These are phyloP conservation scores for Craspedostauros australis DNA, from an alignment of 108 stramenopile species.

Conservation along the genomic window DNA sequence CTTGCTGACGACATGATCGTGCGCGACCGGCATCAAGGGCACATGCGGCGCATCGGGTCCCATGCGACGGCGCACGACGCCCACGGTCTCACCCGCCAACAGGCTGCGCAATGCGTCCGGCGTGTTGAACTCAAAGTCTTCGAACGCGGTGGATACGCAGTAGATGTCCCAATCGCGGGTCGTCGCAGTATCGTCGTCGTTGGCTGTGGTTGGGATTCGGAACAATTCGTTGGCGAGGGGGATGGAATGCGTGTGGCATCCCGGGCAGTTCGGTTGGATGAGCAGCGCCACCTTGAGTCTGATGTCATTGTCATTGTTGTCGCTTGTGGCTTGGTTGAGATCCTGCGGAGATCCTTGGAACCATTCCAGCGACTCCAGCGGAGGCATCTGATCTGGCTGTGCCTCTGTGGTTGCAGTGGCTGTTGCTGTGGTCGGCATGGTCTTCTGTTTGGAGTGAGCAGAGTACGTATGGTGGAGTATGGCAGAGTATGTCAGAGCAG, in stretches of 20 bases:
- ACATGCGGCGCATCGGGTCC: background rate
- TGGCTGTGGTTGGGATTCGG: no score
- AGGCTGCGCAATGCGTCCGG: background rate
- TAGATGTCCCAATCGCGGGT: constrained; percentile 15
- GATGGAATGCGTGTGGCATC: constrained; percentile 7
- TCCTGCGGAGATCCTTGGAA: constrained; percentile 1
- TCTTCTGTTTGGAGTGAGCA: no score
- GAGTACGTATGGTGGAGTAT: no score
- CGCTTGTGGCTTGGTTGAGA: background rate
- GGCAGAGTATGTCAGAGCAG: no score
- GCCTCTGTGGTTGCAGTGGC: background rate
- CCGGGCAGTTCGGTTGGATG: constrained; percentile 19
- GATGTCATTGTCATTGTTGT: background rate
- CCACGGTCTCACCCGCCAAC: background rate
- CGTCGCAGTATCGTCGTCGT: no score
- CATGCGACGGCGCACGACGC: background rate
- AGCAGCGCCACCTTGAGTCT: constrained; percentile 1
- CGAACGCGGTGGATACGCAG: constrained; percentile 16
- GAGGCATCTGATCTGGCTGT: background rate
- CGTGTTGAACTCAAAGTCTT: constrained; percentile 22
- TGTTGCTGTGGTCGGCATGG: background rate
- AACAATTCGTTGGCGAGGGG: constrained; percentile 6
- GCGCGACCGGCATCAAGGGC: constrained; percentile 9
- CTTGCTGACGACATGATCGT: constrained; percentile 6
- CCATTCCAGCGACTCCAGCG: background rate